A percentile compares a stretch with the other conserved stretches of the same genome.
phyloP scores from a whole-genome alignment of 768 basidiomycete species.

The Agaricus sinodeliciosus region DNA sequence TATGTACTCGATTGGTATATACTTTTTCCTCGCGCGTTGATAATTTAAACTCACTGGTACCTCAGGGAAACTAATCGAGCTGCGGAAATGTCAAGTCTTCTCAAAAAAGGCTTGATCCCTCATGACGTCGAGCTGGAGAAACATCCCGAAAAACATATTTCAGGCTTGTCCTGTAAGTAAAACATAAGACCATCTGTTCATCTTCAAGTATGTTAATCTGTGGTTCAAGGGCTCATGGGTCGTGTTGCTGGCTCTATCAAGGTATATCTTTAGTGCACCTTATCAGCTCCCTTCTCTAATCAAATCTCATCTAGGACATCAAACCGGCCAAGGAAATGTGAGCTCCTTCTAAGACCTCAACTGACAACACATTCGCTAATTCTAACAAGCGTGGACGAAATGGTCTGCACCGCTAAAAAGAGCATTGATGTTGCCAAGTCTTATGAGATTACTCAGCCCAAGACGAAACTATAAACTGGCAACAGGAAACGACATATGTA shows the following conservation, averaged over 20 bases:
- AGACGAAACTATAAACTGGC: slow-evolving; percentile 41
- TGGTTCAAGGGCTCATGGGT: slow-evolving; percentile 63
- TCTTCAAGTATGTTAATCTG: background rate
- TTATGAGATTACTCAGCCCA: slow-evolving; percentile 26
- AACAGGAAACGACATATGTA: background rate
- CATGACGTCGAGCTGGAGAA: slow-evolving; percentile 66
- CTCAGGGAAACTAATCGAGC: slow-evolving; percentile 56
- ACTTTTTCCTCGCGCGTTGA: background rate
- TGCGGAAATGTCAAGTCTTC: slow-evolving; percentile 50
- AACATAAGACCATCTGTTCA: background rate
- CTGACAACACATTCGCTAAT: slow-evolving; percentile 11
- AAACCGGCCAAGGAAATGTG: slow-evolving; percentile 83
- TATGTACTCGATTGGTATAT: slow-evolving; percentile 71
- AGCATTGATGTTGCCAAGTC: slow-evolving; percentile 41
- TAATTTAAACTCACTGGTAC: background rate
- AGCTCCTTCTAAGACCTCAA: slow-evolving; percentile 19
- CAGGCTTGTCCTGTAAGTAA: slow-evolving; percentile 52
- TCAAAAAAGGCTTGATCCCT: slow-evolving; percentile 64
- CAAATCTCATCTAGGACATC: slow-evolving; percentile 47
- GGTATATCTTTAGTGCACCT: slow-evolving; percentile 20
- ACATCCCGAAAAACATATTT: slow-evolving; percentile 59
- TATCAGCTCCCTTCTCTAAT: slow-evolving; percentile 54
- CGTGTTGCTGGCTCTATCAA: slow-evolving; percentile 69
- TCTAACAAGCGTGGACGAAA: slow-evolving; percentile 63
- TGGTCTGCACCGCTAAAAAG: slow-evolving; percentile 63